Evolutionary conservation across 768 basidiomycete genomes (phyloP), one percentile per base, ranked within the genome.

Genomic region (Suillus americanus): DNA sequence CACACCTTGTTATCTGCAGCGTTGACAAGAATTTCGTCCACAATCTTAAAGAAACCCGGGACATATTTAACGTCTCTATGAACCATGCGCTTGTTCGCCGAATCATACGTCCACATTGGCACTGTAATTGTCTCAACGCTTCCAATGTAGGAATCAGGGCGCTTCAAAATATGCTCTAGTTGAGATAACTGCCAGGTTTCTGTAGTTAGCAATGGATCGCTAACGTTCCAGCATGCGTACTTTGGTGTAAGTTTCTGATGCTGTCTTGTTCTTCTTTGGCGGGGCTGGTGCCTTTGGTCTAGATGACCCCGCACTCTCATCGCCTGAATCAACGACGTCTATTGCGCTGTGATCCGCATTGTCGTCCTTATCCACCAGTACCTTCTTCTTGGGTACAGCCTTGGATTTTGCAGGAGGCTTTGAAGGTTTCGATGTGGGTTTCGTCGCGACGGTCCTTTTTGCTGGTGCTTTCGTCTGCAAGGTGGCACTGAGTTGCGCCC

Each of bases 11-110:
- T 97, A 75, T 99, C 97, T 4, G 97, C 97, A 25, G 97, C 97
- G 77, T 99, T 99, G 71, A 99, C 97, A 3, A 99, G 82, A 72
- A 99, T 99, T 79, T 99, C 97, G 72, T 99, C 97, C 16, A 99
- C 90, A 71, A 99, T 99, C 84, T 99, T 99, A 86, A 96, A 95
- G 77, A 99, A 97, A 61, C 96, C 97, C 0, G 97, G 97, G 2
- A 98, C 96, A 73, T 90, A 99, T 71, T 87, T 92, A 67, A 90
- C 91, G 56, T 89, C 95, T 71, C 90, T 84, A 71, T 87, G 78
- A 1, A 87, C 87, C 89, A 99, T 95, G 35, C 89, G 89, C 72
- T 94, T 95, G 45, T 80, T 86, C 41, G 89, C 89, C 1, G 86
- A 81, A 75, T 99, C 95, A 74, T 89, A 97, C 2, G 94, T 94